Evolutionary conservation across 2,329 filamentous ascomycete species (phyloP), one percentile per base, ranked within the genome.

Genomic region (Cercospora sojina): DNA sequence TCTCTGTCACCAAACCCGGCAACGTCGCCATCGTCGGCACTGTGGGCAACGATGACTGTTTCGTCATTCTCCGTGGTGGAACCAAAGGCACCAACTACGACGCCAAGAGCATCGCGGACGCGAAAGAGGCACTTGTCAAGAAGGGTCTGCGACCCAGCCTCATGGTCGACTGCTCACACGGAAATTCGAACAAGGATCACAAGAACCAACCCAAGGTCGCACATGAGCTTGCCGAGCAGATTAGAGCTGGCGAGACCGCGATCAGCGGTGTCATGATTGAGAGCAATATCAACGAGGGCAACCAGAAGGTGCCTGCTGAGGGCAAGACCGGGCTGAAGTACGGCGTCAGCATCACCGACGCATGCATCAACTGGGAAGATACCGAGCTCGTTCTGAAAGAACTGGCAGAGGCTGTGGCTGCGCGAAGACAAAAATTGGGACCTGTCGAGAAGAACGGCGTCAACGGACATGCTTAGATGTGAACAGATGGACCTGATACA

Each of bases 231-330:
- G 93, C 91, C 1, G 88, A 91, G 75, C 95, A 99, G 82, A 91
- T 99, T 67, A 85, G 89, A 63, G 87, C 86, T 65, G 95, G 95
- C 38, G 94, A 98, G 82, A 86, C 86, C 3, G 90, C 84, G 58
- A 95, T 99, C 76, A 94, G 97, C 88, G 95, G 95, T 75, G 92
- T 98, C 67, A 99, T 99, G 95, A 96, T 99, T 75, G 95, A 99
- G 84, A 96, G 91, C 80, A 91, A 98, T 80, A 96, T 98, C 81
- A 90, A 94, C 75, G 94, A 97, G 82, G 90, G 93, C 72, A 91
- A 86, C 80, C 95, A 99, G 79, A 97, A 97, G 80, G 92, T 97
- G 3, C 92, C 93, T 35, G 85, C 88, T 64, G 92, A 96, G 81
- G 94, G 93, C 76, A 92, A 91, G 79, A 84, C 86, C 8, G 93